Percentiles rank a stretch among this genome's conserved stretches.
phyloP scores from a whole-genome alignment of 495 filamentous ascomycete species.

The Penicillium chermesinum region DNA sequence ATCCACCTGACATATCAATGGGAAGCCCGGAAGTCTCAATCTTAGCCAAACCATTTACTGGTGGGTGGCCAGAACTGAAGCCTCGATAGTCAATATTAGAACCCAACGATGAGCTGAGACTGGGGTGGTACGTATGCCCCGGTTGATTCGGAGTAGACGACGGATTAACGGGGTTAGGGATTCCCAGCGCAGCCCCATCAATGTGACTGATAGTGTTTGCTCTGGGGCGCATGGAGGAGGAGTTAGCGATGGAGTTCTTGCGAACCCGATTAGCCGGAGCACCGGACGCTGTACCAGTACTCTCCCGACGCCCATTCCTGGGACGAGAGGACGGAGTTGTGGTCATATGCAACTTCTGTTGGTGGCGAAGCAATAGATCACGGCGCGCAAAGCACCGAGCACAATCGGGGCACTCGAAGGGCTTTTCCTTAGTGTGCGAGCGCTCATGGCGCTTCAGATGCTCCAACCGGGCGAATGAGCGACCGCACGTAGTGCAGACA shows the following conservation, averaged over 20 bases:
- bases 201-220: constrained; percentile 98
- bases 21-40: constrained; percentile 74
- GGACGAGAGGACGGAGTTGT: constrained; percentile 84
- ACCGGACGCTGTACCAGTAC: constrained; percentile 69
- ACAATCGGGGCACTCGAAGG: constrained; percentile 97
- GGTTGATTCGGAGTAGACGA: constrained; percentile 43
- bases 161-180: constrained; percentile 59
- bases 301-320: constrained; percentile 73
- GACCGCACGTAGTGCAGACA: constrained; percentile 85
- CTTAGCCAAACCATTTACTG: constrained; percentile 62
- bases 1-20: constrained; percentile 54
- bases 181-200: constrained; percentile 68
- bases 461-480: constrained; percentile 92
- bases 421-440: constrained; percentile 98
- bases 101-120: constrained; percentile 60
- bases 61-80: constrained; percentile 60
- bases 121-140: constrained; percentile 58
- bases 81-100: constrained; percentile 62
- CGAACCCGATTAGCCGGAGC: constrained; percentile 68
- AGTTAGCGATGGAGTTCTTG: constrained; percentile 83
- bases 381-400: constrained; percentile 90
- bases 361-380: constrained; percentile 88
- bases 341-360: constrained; percentile 99
- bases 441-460: constrained; percentile 98
- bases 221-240: constrained; percentile 71